phyloP scores from a whole-genome alignment of 495 filamentous ascomycete species.

The Aspergillus homomorphus region DNA sequence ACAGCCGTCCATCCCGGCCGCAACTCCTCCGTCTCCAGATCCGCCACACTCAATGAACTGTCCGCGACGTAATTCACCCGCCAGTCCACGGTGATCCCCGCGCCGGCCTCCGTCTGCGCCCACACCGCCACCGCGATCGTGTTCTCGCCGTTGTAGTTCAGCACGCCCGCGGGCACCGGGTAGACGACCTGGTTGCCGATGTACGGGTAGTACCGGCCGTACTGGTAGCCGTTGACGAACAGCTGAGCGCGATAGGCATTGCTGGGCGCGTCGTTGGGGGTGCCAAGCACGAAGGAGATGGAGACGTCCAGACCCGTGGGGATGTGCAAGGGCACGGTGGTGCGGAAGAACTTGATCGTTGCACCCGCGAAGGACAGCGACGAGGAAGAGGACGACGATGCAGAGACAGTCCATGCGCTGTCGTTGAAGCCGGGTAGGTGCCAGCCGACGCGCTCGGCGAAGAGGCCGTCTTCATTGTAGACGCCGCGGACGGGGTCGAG shows the following conservation, averaged over 20 bases:
- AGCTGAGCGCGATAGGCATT: slow-evolving; percentile 37
- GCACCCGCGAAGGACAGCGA: slow-evolving; percentile 39
- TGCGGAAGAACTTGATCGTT: slow-evolving; percentile 59
- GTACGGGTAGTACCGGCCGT: slow-evolving; percentile 47
- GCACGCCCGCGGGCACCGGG: slow-evolving; percentile 47
- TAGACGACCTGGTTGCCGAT: slow-evolving; percentile 52
- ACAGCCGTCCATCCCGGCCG: slow-evolving; percentile 40
- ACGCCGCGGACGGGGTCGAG: slow-evolving; percentile 62
- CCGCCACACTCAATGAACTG: slow-evolving; percentile 41
- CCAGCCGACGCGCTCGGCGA: slow-evolving; percentile 63
- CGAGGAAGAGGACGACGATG: slow-evolving; percentile 22
- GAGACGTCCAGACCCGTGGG: slow-evolving; percentile 39
- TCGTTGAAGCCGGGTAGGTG: slow-evolving; percentile 60
- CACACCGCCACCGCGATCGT: slow-evolving; percentile 47
- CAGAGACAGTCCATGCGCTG: slow-evolving; percentile 37
- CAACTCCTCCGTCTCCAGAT: slow-evolving; percentile 35
- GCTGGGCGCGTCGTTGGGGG: slow-evolving; percentile 18
- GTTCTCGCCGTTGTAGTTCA: slow-evolving; percentile 47
- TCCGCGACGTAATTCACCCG: slow-evolving; percentile 36
- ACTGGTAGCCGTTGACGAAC: slow-evolving; percentile 52
- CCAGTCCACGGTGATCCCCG: slow-evolving; percentile 35
- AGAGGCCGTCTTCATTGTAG: slow-evolving; percentile 72
- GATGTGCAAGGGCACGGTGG: slow-evolving; percentile 52
- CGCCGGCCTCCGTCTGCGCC: slow-evolving; percentile 45
- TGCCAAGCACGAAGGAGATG: slow-evolving; percentile 41